A percentile compares a stretch with the other conserved stretches of the same genome.
phyloP scores from a whole-genome alignment of 495 filamentous ascomycete species.

The Aspergillus indologenus region DNA sequence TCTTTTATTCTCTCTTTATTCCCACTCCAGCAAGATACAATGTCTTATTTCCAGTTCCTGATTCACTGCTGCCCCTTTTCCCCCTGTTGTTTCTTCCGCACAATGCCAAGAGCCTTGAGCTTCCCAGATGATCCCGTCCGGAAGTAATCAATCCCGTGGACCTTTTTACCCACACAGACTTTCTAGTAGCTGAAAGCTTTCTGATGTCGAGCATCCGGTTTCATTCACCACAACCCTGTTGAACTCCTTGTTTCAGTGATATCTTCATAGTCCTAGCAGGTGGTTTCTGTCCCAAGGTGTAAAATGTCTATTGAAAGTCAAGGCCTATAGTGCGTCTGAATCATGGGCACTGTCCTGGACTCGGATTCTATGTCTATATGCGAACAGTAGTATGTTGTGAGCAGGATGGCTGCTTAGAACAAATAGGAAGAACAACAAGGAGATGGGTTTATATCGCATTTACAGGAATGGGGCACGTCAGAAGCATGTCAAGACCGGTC shows the following conservation, averaged over 20 bases:
- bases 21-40: conserved; percentile 49
- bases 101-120: conserved; percentile 14
- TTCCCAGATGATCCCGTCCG: conserved; percentile 15
- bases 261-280: no score
- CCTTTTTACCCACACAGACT: background rate
- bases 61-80: conserved; percentile 24
- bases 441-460: conserved; percentile 3
- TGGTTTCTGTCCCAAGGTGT: background rate
- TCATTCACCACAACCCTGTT: no score
- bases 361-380: conserved; percentile 5
- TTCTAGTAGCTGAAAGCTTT: background rate
- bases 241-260: no score
- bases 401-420: background rate
- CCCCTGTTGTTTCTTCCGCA: conserved; percentile 16
- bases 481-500: conserved; percentile 4
- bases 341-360: background rate
- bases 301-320: background rate
- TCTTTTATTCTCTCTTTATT: conserved; percentile 49
- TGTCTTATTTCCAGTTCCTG: conserved; percentile 39
- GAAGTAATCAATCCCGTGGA: conserved; percentile 17
- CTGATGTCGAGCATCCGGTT: background rate
- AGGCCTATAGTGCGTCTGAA: background rate
- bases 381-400: conserved; percentile 6
- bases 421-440: background rate
- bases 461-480: conserved; percentile 11